phyloP scores from a whole-genome alignment of 805 yeast genomes.

The Candida xyloterini region DNA sequence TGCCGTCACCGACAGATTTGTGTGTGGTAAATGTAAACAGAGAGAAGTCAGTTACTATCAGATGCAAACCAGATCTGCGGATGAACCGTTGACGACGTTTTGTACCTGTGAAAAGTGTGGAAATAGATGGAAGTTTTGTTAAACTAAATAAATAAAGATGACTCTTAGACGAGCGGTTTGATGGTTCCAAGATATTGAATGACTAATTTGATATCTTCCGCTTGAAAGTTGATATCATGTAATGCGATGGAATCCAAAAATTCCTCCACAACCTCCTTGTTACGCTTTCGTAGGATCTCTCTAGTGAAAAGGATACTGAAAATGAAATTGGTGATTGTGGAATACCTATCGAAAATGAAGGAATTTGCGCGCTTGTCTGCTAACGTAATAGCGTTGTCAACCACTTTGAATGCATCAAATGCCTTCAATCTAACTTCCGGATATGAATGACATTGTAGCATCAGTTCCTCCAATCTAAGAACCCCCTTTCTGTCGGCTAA shows the following conservation, averaged over 20 bases:
- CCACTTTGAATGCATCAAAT: slow-evolving; percentile 14
- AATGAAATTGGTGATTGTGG: slow-evolving; percentile 9
- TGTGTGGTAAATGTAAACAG: slow-evolving; percentile 97
- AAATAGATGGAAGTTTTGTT: slow-evolving; percentile 96
- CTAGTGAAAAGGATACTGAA: slow-evolving; percentile 11
- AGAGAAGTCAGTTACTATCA: slow-evolving; percentile 96
- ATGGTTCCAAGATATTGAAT: slow-evolving; percentile 15
- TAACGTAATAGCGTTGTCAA: slow-evolving; percentile 13
- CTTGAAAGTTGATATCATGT: slow-evolving; percentile 12
- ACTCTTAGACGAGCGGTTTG: slow-evolving; percentile 2
- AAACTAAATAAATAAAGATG: slow-evolving; percentile 11
- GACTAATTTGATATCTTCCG: slow-evolving; percentile 14
- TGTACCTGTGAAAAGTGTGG: slow-evolving; percentile 98
- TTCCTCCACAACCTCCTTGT: slow-evolving; percentile 14
- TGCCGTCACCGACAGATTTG: slow-evolving; percentile 93
- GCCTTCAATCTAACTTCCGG: slow-evolving; percentile 16
- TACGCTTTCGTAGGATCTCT: slow-evolving; percentile 13
- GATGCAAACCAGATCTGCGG: slow-evolving; percentile 97
- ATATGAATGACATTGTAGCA: slow-evolving; percentile 16
- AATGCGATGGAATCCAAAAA: slow-evolving; percentile 12
- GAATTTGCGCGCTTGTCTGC: slow-evolving; percentile 14
- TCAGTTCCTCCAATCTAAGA: slow-evolving; percentile 16
- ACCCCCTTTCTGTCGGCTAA: slow-evolving; percentile 13
- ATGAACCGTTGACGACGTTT: slow-evolving; percentile 97
- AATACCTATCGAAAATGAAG: slow-evolving; percentile 6